Evolutionary conservation across 1,284 basidiomycete species (phyloP).

Genomic region (Puccinia coronata): DNA sequence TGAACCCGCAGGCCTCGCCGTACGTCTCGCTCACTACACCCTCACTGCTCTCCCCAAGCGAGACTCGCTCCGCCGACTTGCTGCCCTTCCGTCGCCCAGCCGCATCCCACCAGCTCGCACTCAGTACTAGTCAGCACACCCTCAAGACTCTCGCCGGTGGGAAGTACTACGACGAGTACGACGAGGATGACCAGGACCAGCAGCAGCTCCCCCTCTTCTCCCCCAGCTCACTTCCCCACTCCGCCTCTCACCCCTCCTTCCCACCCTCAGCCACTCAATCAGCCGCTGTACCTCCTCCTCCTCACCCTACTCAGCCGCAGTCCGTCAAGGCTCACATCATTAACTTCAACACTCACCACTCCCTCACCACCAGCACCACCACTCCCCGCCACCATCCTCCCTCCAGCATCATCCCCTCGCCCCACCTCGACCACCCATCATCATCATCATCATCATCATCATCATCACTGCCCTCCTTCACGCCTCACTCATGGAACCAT

Average conservation of each 20-base stretch:
- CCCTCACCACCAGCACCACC: background rate
- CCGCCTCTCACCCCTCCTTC: background rate
- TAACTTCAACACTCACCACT: constrained; percentile 13
- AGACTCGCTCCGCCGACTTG: background rate
- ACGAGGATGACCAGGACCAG: constrained; percentile 26
- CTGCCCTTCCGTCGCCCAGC: background rate
- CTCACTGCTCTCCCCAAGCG: background rate
- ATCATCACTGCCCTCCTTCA: background rate
- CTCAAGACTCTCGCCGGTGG: constrained; percentile 24
- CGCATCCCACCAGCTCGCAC: background rate
- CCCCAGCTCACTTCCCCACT: background rate
- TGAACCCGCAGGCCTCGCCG: constrained; percentile 18
- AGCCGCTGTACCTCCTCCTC: background rate
- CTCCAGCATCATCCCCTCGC: background rate
- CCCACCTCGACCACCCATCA: too few relatives aligned
- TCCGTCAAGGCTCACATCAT: constrained; percentile 51
- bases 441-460: background rate
- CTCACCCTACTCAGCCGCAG: constrained; percentile 61
- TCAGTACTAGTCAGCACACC: constrained; percentile 22
- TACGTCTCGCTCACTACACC: constrained; percentile 28
- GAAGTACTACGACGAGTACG: constrained; percentile 43
- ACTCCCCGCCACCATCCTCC: background rate
- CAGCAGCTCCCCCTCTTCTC: too few relatives aligned
- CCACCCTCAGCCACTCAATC: constrained; percentile 8
- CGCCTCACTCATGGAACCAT: background rate